phyloP scores from a whole-genome alignment of 176 grass and related monocot genomes.

The Dactylis glomerata region DNA sequence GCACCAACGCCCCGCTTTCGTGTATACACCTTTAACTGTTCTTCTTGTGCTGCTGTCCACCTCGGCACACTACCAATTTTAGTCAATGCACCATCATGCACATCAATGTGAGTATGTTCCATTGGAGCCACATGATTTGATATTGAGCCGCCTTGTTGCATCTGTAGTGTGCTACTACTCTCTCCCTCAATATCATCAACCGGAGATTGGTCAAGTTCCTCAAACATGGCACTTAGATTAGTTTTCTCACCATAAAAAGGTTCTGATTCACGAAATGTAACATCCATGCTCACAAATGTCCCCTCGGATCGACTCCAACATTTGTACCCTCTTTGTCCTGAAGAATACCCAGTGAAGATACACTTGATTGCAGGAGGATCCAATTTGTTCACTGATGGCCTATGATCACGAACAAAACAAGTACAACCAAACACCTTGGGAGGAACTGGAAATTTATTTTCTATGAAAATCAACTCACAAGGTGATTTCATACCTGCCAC shows the following conservation, averaged over 20 bases:
- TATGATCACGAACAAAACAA: neutral
- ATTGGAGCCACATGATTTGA: neutral
- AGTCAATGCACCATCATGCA: neutral
- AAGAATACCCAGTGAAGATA: neutral
- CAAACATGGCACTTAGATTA: neutral
- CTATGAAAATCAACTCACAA: neutral
- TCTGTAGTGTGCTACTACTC: neutral
- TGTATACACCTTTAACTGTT: no score
- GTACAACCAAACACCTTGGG: neutral
- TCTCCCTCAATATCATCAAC: neutral
- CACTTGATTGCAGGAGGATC: neutral
- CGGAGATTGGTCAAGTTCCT: neutral
- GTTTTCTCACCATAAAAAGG: neutral
- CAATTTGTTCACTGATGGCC: neutral
- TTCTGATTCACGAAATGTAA: neutral
- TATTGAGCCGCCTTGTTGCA: no score
- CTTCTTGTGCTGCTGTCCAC: no score
- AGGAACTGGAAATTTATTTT: neutral
- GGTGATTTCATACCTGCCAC: neutral
- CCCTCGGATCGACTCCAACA: neutral
- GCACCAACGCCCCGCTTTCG: no score
- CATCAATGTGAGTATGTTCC: neutral
- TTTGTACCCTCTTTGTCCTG: neutral
- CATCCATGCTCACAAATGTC: neutral
- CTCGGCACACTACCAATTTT: neutral